Evolutionary conservation across 345 rosid genomes (phyloP).

Genomic region (Euphorbia pulcherrima): DNA sequence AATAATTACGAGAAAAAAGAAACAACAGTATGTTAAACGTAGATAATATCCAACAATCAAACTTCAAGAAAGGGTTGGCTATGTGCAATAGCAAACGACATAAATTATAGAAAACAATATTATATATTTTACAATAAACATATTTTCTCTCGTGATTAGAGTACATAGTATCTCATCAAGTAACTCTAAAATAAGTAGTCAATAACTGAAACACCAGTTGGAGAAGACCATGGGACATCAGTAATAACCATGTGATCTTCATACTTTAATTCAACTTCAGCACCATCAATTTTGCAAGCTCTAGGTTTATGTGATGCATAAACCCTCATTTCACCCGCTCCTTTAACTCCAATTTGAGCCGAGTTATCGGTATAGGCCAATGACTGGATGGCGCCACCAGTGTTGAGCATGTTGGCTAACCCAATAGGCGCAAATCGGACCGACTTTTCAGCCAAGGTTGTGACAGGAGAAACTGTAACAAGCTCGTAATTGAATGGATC

Average conservation of each 20-base stretch:
- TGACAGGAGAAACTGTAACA: conserved; percentile 66
- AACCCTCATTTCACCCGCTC: conserved; percentile 67
- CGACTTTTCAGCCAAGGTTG: conserved; percentile 30
- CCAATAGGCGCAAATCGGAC: conserved; percentile 80
- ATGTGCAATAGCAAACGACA: background rate
- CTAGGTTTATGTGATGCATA: conserved; percentile 65
- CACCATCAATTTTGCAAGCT: conserved; percentile 57
- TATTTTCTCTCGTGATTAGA: too few relatives aligned
- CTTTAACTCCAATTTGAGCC: conserved; percentile 51
- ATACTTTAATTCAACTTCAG: conserved; percentile 50
- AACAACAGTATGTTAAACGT: too few relatives aligned
- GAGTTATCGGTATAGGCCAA: conserved; percentile 30
- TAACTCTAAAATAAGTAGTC: conserved; percentile 51
- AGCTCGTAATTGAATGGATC: conserved; percentile 87
- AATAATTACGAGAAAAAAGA: background rate
- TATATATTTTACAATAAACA: too few relatives aligned
- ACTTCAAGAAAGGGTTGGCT: too few relatives aligned
- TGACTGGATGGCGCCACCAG: conserved; percentile 75
- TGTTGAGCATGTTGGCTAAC: conserved; percentile 79
- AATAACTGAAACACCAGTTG: conserved; percentile 39
- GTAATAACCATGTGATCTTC: conserved; percentile 44
- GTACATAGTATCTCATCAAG: too few relatives aligned
- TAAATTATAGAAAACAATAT: too few relatives aligned
- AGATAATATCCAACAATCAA: too few relatives aligned
- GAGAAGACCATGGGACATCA: conserved; percentile 63